Evolutionary conservation across 2,329 filamentous ascomycete genomes (phyloP), one percentile per base, ranked within the genome.

Genomic region (Diaporthe australafricana): DNA sequence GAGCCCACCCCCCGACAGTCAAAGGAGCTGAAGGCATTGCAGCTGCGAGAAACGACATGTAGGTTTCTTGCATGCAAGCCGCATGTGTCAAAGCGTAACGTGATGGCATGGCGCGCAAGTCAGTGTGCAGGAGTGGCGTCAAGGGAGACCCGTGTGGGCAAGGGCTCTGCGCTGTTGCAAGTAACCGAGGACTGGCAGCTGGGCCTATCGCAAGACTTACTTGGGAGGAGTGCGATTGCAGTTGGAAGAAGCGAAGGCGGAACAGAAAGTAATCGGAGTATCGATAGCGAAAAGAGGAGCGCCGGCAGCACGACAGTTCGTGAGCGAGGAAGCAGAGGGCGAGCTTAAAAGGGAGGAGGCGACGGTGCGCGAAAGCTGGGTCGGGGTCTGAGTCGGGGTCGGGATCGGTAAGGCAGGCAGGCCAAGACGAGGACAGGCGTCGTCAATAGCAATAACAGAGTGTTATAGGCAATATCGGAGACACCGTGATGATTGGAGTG

Each of bases 391-490:
- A 65, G 45, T 65, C 60, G 60, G 60, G 60, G 60, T 50, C 45
- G 60, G n/a, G 30, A 22, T 30, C 45, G 60, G n/a, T 50, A 27
- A 45, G 57, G 52, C 67, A 72, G 25, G 45, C 60, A 65, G 60
- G 60, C 66, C 38, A 56, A 60, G 48, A 27, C 48, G 67, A 45
- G 57, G 47, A 53, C 40, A 32, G 57, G 57, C 56, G 47, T 65
- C 52, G 70, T 65, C 56, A 67, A 72, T 42, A 38, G 50, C 72
- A 73, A 72, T 55, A 72, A 72, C 68, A 50, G 71, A 55, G 53
- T 70, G 62, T 65, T 72, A 48, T 70, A 73, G 57, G 45, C 70
- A 73, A 73, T 73, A 73, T 73, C 72, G 72, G 72, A 72, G 72
- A 72, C 72, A 73, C 72, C 72, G 72, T 73, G 72, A 62, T 69